Evolutionary conservation across 495 filamentous ascomycete genomes (phyloP).

Genomic region (Neurospora sp.): DNA sequence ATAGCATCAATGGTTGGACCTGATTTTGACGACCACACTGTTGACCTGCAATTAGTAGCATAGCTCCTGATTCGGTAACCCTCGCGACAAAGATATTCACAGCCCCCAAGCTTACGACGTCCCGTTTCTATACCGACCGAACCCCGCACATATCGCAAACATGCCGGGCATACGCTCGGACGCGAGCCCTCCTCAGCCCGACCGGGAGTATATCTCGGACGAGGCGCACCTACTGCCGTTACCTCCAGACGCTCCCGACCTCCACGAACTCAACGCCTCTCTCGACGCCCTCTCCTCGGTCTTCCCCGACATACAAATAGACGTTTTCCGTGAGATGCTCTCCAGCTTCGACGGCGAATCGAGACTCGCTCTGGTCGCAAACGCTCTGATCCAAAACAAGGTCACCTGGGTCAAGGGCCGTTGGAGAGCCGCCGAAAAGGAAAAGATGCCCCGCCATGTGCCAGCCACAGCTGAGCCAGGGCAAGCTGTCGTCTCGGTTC

Average conservation of each 20-base stretch:
- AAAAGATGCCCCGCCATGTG: conserved; percentile 5
- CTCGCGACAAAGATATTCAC: neutral
- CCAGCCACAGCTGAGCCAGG: neutral
- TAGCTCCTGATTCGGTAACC: neutral
- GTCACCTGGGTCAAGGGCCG: conserved; percentile 65
- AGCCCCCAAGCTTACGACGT: neutral
- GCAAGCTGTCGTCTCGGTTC: conserved; percentile 31
- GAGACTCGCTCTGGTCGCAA: conserved; percentile 72
- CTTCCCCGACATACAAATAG: conserved; percentile 79
- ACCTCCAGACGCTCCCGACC: conserved; percentile 41
- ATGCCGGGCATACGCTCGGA: neutral
- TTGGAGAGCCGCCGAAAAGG: conserved; percentile 45
- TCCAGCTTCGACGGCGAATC: conserved; percentile 72
- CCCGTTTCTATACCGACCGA: neutral
- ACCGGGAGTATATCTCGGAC: conserved; percentile 33
- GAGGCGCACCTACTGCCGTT: conserved; percentile 32
- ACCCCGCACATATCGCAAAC: neutral
- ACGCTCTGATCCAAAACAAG: conserved; percentile 70
- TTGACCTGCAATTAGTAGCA: neutral
- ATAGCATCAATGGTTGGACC: neutral
- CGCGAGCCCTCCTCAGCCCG: neutral
- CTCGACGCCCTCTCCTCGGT: conserved; percentile 61
- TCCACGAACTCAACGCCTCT: conserved; percentile 64
- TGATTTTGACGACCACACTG: neutral
- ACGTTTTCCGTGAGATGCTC: conserved; percentile 90